Conservation (phyloP, 306 rosid species). For the Pyrus bretschneideri region DNA sequence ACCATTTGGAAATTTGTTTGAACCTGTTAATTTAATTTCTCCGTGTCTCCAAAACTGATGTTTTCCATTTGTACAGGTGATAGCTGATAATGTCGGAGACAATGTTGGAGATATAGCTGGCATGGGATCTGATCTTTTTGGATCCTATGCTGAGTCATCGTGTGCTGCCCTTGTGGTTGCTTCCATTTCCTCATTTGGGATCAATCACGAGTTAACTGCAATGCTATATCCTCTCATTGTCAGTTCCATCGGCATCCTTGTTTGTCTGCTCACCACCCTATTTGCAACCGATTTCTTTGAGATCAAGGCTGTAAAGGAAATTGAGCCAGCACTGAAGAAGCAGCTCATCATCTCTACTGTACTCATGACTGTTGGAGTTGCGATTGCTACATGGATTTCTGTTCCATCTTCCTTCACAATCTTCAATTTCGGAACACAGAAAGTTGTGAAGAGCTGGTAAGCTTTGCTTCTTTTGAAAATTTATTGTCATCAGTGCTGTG, state of each 20-base stretch:
- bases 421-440: conserved; percentile 77
- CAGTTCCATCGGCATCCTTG: conserved; percentile 84
- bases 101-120: conserved; percentile 99
- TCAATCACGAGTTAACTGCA: conserved; percentile 74
- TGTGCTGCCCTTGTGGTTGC: conserved; percentile 99
- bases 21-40: background rate
- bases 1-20: background rate
- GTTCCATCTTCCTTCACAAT: conserved; percentile 85
- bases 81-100: conserved; percentile 96
- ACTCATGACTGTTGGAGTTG: conserved; percentile 79
- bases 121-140: conserved; percentile 97
- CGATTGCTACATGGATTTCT: conserved; percentile 67
- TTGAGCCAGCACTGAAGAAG: conserved; percentile 84
- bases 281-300: conserved; percentile 92
- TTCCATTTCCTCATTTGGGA: conserved; percentile 92
- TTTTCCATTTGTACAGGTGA: conserved; percentile 49
- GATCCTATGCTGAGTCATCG: conserved; percentile 95
- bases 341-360: conserved; percentile 80
- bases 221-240: conserved; percentile 82
- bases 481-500: background rate
- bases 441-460: conserved; percentile 73
- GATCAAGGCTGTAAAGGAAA: conserved; percentile 88
- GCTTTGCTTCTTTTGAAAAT: background rate
- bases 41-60: background rate
- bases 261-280: conserved; percentile 84